A percentile compares a stretch with the other conserved stretches of the same genome.
Conservation (phyloP, 331 rosid genomes). For the Pyrus hybrid region DNA sequence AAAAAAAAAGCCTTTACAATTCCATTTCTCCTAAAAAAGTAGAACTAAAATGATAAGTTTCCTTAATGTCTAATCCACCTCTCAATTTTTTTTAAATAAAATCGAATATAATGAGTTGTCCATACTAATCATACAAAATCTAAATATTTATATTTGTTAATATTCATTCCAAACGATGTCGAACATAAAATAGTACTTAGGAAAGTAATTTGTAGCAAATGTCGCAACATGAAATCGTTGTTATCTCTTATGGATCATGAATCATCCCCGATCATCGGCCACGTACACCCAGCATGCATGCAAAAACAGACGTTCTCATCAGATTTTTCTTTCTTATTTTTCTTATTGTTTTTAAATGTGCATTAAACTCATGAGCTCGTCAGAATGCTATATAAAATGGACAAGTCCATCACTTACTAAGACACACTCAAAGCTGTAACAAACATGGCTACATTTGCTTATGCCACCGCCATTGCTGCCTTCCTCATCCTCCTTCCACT, state of each 20-base stretch:
- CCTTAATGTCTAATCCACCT: neutral
- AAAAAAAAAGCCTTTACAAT: neutral
- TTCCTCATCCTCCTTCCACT: conserved; percentile 9
- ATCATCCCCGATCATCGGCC: neutral
- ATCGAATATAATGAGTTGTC: too few relatives aligned
- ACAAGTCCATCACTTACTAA: neutral
- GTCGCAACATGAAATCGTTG: neutral
- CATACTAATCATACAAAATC: neutral
- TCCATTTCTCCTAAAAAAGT: neutral
- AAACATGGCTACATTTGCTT: neutral
- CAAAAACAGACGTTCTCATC: neutral
- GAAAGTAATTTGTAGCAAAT: too few relatives aligned
- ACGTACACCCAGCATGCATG: neutral
- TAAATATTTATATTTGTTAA: too few relatives aligned
- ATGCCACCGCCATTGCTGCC: neutral
- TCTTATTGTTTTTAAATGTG: neutral
- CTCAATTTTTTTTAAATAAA: too few relatives aligned
- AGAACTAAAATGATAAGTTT: neutral
- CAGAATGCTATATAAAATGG: neutral
- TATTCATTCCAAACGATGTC: neutral
- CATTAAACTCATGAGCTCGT: neutral
- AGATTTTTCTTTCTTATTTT: neutral
- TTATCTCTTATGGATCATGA: neutral
- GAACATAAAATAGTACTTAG: neutral
- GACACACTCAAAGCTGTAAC: neutral